Evolutionary conservation across 306 rosid genomes (phyloP).

Genomic region (Urtica urens): DNA sequence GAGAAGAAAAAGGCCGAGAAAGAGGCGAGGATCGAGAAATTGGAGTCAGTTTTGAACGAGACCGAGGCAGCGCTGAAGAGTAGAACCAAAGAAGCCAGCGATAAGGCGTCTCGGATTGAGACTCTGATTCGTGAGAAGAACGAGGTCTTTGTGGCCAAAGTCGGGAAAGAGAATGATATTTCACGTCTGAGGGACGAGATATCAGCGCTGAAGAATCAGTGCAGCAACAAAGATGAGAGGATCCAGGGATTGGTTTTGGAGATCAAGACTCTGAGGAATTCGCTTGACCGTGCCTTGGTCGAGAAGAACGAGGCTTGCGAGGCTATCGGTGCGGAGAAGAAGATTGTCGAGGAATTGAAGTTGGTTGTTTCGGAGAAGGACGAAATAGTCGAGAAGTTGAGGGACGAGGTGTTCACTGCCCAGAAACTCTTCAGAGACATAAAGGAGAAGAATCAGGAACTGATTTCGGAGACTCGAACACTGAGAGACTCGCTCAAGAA

Average conservation of each 20-base stretch:
- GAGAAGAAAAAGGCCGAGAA: conserved; percentile 38
- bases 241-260: conserved; percentile 26
- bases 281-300: conserved; percentile 10
- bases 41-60: conserved; percentile 18
- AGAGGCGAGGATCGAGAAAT: conserved; percentile 23
- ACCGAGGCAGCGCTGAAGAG: conserved; percentile 8
- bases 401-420: background rate
- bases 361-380: conserved; percentile 22
- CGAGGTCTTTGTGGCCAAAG: conserved; percentile 32
- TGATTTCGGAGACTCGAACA: background rate
- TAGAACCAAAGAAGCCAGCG: conserved; percentile 20
- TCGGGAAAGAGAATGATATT: conserved; percentile 20
- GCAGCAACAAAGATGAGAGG: conserved; percentile 21
- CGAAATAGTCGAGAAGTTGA: conserved; percentile 20
- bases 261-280: conserved; percentile 13
- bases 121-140: conserved; percentile 14
- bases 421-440: background rate
- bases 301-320: conserved; percentile 22
- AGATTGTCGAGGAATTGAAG: conserved; percentile 27
- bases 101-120: conserved; percentile 22
- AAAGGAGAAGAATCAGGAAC: background rate
- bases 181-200: conserved; percentile 24
- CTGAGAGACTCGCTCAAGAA: background rate
- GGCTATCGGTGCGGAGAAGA: conserved; percentile 35
- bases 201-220: conserved; percentile 15